Base-by-base conservation (phyloP, 2,329 filamentous ascomycete species). In the Phyllosticta citribraziliensis region DNA sequence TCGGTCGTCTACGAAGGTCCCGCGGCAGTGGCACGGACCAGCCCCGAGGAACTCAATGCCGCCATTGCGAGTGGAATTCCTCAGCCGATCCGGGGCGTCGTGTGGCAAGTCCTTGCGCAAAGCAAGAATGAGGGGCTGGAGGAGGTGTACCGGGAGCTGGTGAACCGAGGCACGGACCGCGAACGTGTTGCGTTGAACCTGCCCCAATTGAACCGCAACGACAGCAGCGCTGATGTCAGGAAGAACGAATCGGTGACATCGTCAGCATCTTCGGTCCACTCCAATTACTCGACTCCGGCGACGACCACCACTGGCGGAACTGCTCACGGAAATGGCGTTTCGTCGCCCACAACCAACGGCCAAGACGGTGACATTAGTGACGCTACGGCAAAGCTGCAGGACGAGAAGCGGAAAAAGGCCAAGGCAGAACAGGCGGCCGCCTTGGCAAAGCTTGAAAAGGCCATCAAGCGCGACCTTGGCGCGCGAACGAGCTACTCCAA, bases 71-170 rank as follows among this genome's bases (percentile, higher is more conserved):
- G 88, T 50, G 94, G 94, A 33, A 99, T 99, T 62, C 94, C 94
- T 1, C 91, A 88, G 66, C 93, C 92, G 2, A 96, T 99, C 64
- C 87, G 94, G 62, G 95, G 94, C n/a, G 94, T 99, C 2, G 92
- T 99, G 57, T 99, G 94, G 94, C 94, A 99, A 75, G 93, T 97
- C 8, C 78, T 99, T 64, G 91, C 94, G 3, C 91, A 96, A 70
- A 97, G 92, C 76, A 96, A 96, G 74, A 96, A 91, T 67, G 88
- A 93, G 63, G 91, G 95, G 53, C 78, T 99, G 19, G 94, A 99
- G 74, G 76, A 80, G 17, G 83, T 91, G n/a, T 99, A 97, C 76
- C 84, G 82, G 65, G 91, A 95, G 63, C 81, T 99, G 10, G 82
- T 89, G 33, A 82, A 82, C 56, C 84, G 89, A 63, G 92, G 92